A percentile compares a stretch with the other conserved stretches of the same genome.
phyloP scores from a whole-genome alignment of 106 monocot species.

The Dioscorea dumetorum region DNA sequence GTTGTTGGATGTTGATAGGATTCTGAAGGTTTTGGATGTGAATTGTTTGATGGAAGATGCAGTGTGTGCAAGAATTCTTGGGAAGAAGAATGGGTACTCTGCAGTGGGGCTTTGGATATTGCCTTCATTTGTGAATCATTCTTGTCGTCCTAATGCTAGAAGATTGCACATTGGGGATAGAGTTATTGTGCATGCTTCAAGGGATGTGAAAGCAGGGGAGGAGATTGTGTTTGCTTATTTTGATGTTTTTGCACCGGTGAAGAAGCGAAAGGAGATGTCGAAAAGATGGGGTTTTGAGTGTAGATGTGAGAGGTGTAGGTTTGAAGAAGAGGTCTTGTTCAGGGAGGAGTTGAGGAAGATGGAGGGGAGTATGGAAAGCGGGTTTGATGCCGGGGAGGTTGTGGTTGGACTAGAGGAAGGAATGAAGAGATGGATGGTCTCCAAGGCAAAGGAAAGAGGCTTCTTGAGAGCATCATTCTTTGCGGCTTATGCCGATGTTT shows the following conservation, averaged over 20 bases:
- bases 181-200: conserved; percentile 55
- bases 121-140: conserved; percentile 80
- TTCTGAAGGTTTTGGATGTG: conserved; percentile 70
- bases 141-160: conserved; percentile 71
- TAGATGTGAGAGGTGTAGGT: conserved; percentile 60
- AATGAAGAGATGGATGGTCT: conserved; percentile 23
- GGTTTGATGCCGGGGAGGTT: conserved; percentile 15
- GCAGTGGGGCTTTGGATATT: conserved; percentile 81
- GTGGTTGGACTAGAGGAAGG: conserved; percentile 41
- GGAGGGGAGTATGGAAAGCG: conserved; percentile 17
- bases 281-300: conserved; percentile 76
- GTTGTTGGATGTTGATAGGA: conserved; percentile 34
- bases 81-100: conserved; percentile 21
- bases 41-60: conserved; percentile 72
- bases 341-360: conserved; percentile 19
- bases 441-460: conserved; percentile 51
- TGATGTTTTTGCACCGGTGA: conserved; percentile 50
- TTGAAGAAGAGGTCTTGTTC: conserved; percentile 31
- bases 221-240: conserved; percentile 80
- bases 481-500: conserved; percentile 34
- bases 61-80: conserved; percentile 28
- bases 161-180: conserved; percentile 66
- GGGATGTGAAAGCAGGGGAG: conserved; percentile 70
- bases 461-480: conserved; percentile 77
- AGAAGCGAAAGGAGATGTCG: conserved; percentile 40